Evolutionary conservation across 2,329 filamentous ascomycete species (phyloP).

Genomic region (Exophiala aquamarina): DNA sequence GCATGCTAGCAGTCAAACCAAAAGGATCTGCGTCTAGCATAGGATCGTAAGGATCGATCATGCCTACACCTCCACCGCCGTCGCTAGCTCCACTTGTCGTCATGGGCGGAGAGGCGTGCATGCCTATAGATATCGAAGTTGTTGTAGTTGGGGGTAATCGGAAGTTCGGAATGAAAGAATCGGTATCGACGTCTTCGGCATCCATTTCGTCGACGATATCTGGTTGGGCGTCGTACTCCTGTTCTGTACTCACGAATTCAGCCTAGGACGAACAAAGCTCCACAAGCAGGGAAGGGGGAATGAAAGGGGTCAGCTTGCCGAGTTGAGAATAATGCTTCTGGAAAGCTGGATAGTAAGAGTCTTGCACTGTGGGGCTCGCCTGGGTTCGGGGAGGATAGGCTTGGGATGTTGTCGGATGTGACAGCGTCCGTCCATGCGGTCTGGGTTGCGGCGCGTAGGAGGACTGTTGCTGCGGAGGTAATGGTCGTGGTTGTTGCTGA

Average conservation of each 20-base stretch:
- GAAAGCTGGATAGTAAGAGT: conserved; percentile 76
- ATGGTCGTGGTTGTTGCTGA: conserved; percentile 44
- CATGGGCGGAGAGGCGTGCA: conserved; percentile 44
- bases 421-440: conserved; percentile 35
- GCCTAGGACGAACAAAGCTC: conserved; percentile 67
- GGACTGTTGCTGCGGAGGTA: conserved; percentile 44
- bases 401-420: conserved; percentile 33
- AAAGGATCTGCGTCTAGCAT: conserved; percentile 93
- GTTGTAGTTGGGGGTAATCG: conserved; percentile 35
- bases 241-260: conserved; percentile 74
- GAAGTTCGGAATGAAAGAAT: conserved; percentile 62
- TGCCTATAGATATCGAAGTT: conserved; percentile 36
- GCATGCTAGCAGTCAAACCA: conserved; percentile 90
- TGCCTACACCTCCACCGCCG: conserved; percentile 39
- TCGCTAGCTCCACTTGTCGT: conserved; percentile 39
- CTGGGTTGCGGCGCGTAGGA: conserved; percentile 34
- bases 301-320: conserved; percentile 70
- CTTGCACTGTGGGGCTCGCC: conserved; percentile 33
- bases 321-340: conserved; percentile 94
- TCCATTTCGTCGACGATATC: conserved; percentile 85
- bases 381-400: conserved; percentile 38
- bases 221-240: conserved; percentile 90
- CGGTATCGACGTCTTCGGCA: conserved; percentile 66
- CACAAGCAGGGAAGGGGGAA: conserved; percentile 44
- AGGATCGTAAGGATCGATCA: conserved; percentile 75